phyloP scores from a whole-genome alignment of 305 asterid genomes.

The Fraxinus platypoda region DNA sequence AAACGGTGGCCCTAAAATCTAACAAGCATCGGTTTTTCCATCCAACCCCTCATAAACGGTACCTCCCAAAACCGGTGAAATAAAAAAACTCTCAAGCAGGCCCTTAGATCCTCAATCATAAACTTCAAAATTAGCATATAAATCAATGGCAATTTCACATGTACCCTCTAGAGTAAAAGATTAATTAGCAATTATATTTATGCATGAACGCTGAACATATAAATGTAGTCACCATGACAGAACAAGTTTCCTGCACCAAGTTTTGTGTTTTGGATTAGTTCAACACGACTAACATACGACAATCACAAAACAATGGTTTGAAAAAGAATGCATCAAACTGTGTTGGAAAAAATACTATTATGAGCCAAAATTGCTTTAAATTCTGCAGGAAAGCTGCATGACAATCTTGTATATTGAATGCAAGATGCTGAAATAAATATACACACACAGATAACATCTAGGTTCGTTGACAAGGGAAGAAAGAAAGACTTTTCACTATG shows the following conservation, averaged over 20 bases:
- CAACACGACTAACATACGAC: not conserved
- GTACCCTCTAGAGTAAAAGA: not conserved
- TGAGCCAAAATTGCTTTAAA: not conserved
- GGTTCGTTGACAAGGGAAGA: not conserved
- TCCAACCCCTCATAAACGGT: no score
- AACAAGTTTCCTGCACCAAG: not conserved
- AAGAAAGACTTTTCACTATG: conserved; percentile 41
- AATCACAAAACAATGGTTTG: not conserved
- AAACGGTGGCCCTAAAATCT: no score
- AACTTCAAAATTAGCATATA: not conserved
- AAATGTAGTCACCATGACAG: not conserved
- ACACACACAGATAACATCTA: not conserved
- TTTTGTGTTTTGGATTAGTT: not conserved
- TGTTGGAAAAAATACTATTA: not conserved
- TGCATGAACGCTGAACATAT: not conserved
- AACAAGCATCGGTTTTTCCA: no score
- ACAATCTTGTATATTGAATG: not conserved
- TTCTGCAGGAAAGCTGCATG: not conserved
- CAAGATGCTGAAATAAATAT: not conserved
- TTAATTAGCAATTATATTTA: no score
- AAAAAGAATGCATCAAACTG: not conserved
- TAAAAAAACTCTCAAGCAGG: no score
- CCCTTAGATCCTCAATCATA: not conserved
- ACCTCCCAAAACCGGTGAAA: no score
- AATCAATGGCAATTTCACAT: not conserved